Evolutionary conservation across 768 basidiomycete species (phyloP), one percentile per base, ranked within the genome.

Genomic region (Termitomyces sp.): DNA sequence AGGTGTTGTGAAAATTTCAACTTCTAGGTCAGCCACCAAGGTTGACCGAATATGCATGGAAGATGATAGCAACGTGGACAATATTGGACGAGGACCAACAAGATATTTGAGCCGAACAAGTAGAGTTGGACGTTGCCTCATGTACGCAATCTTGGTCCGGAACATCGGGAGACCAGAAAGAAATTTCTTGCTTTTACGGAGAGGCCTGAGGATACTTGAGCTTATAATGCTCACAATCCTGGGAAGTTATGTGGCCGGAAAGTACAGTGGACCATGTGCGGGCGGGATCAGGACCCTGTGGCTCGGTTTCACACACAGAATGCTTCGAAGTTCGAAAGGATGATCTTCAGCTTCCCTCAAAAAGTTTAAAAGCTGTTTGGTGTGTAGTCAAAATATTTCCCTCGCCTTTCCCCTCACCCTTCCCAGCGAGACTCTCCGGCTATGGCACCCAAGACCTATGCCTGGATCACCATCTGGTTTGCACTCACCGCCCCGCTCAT

Each of bases 391-490:
- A 42, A 61, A 61, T 58, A 57, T 36, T 59, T 49, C 48, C 57
- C 57, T 59, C 53, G 48, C 49, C 49, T 54, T 55, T 56, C 48
- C 32, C 60, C 54, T 58, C 32, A 45, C 30, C 28, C 43, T 22
- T 38, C 26, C 42, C 30, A 22, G 33, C 48, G 28, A 33, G 28
- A 44, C 16, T 28, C 49, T 47, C 38, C 46, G 46, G 38, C 42
- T 22, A 72, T 72, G 71, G 64, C 70, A 14, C 68, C 69, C 50
- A 70, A 67, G 54, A 73, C 69, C 9, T 71, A 82, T 63, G 69
- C 69, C 49, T 83, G 81, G 78, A 72, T 82, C 35, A 71, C 78
- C 0, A 63, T 75, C 30, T 84, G 85, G 85, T 86, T 88, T 62
- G 60, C 80, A 13, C 50, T 86, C 57, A 80, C 83, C 24, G 75